These are phyloP conservation scores for Candida maesae DNA, from an alignment of 805 yeast genomes.

Conservation along the genomic window DNA sequence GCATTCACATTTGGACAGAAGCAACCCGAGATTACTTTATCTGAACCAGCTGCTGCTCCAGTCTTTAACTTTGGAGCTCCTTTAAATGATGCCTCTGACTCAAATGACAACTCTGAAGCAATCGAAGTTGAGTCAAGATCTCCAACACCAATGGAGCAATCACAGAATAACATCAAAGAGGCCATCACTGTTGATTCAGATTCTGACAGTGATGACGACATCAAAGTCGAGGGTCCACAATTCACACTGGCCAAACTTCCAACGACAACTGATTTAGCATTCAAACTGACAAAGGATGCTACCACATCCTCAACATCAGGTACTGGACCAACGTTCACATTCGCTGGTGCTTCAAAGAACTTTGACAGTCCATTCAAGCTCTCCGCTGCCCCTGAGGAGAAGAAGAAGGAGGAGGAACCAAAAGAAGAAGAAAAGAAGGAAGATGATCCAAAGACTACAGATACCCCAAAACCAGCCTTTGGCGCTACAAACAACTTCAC, in stretches of 20 bases:
- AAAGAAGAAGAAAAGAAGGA: slow-evolving; percentile 10
- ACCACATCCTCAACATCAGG: slow-evolving; percentile 24
- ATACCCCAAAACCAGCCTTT: slow-evolving; percentile 5
- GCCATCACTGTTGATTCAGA: slow-evolving; percentile 33
- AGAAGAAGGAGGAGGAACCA: slow-evolving; percentile 7
- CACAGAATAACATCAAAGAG: slow-evolving; percentile 11
- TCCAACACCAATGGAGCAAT: slow-evolving; percentile 14
- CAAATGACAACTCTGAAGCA: background rate
- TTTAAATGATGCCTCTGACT: too few species aligned
- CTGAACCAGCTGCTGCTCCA: slow-evolving; percentile 11
- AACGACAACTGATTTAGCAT: slow-evolving; percentile 46
- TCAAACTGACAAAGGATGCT: slow-evolving; percentile 35
- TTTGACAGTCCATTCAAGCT: slow-evolving; percentile 33
- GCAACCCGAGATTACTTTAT: too few species aligned
- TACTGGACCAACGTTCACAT: slow-evolving; percentile 38
- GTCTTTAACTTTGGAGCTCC: slow-evolving; percentile 9
- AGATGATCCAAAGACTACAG: slow-evolving; percentile 6
- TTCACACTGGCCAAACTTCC: slow-evolving; percentile 50
- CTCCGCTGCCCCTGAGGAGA: slow-evolving; percentile 10
- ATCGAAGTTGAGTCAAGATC: slow-evolving; percentile 4
- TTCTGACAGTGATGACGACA: slow-evolving; percentile 42
- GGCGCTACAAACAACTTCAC: slow-evolving; percentile 18
- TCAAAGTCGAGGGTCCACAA: slow-evolving; percentile 70
- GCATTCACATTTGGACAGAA: slow-evolving; percentile 17
- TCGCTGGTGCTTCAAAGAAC: slow-evolving; percentile 29